Evolutionary conservation across 164 flowering plant genomes (phyloP), one percentile per base, ranked within the genome.

Genomic region (Vitis amurensis): DNA sequence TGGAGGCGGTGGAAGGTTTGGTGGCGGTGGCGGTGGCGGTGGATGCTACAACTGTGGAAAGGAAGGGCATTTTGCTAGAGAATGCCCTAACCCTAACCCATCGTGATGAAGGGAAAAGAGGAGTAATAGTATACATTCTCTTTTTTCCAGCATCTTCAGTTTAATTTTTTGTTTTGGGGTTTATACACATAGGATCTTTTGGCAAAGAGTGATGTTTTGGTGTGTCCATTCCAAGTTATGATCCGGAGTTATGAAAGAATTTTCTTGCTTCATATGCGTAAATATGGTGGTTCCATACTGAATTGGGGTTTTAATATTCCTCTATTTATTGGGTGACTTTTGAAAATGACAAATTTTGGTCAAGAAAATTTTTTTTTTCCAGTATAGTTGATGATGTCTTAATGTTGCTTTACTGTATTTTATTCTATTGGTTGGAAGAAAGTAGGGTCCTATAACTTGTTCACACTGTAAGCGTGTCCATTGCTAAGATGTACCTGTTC

Each of bases 31-130:
- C 11, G 50, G 67, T 8, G 73, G 70, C 9, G 51, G 13, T 12
- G 67, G 51, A 2, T 81, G 84, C 52, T 81, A 44, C 63, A 75
- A 71, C 48, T 81, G 87, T 51, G 84, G 84, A 15, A 55, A 77
- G 60, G 15, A 37, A 4, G 87, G 87, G 12, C 84, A 81, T 47
- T 68, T 77, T 55, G 86, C 86, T 1, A 77, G 80, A 64, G 86
- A 85, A 7, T 82, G 88, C 7, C 4, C 44, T 37, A 31, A 31
- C 67, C 68, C 82, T 49, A 55, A 64, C 6, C 16, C 55, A 0
- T 19, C 67, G 67, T 66, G 69, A 71, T 5, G 56, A 27, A 51
- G 50, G 59, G 27, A 3, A 69, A 61, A 63, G 47, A 49, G 69
- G 66, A 66, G 68, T 57, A 67, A 67, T 68, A 59, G 71, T 74